phyloP scores from a whole-genome alignment of 2,329 filamentous ascomycete genomes.

The Sporothrix curviconia region DNA sequence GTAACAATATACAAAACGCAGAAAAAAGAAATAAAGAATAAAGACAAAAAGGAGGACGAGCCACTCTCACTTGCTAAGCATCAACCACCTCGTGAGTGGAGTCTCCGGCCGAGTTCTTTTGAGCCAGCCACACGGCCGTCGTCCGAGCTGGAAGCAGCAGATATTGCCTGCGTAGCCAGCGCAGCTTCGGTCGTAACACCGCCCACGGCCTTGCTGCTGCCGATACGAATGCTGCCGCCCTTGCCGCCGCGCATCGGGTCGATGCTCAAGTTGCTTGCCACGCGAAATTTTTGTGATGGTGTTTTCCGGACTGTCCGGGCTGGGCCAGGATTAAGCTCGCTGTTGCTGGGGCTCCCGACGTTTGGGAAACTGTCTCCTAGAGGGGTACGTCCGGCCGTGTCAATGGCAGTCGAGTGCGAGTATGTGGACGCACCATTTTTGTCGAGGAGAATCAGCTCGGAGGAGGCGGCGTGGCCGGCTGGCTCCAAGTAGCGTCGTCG shows the following conservation, averaged over 20 bases:
- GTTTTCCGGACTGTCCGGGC: background rate
- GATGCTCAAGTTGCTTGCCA: constrained; percentile 27
- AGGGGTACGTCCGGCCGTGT: background rate
- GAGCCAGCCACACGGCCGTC: too few relatives aligned
- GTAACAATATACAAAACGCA: too few relatives aligned
- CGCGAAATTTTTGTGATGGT: constrained; percentile 24
- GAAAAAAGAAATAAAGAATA: too few relatives aligned
- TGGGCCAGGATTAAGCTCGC: too few relatives aligned
- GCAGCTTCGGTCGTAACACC: constrained; percentile 17
- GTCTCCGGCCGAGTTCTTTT: background rate
- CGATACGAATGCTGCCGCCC: constrained; percentile 18
- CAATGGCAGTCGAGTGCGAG: background rate
- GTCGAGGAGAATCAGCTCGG: too few relatives aligned
- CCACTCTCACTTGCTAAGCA: background rate
- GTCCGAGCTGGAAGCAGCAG: background rate
- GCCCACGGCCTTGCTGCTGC: constrained; percentile 20
- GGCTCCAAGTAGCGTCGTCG: constrained; percentile 12
- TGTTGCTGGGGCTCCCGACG: too few relatives aligned
- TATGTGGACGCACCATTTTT: too few relatives aligned
- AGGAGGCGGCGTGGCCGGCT: constrained; percentile 8
- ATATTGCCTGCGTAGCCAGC: background rate
- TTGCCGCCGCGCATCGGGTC: constrained; percentile 24
- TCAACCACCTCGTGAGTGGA: background rate
- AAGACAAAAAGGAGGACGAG: background rate
- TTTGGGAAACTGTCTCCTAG: background rate